Conservation (phyloP, 2,329 filamentous ascomycete species). For the Ilyonectria mors-panacis region DNA sequence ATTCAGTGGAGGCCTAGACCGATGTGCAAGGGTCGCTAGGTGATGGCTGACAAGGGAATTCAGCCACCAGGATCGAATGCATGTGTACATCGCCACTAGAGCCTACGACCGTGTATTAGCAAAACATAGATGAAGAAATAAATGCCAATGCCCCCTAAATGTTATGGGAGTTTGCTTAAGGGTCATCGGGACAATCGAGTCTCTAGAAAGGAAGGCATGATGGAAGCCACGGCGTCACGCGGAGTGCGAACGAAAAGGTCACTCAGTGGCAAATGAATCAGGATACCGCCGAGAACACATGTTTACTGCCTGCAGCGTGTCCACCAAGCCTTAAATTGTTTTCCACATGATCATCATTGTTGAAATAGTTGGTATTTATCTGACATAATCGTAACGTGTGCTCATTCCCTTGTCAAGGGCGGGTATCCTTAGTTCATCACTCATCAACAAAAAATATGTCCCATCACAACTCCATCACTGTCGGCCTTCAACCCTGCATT, state of each 20-base stretch:
- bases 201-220: too few relatives aligned
- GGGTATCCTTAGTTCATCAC: not conserved
- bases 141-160: too few relatives aligned
- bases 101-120: too few relatives aligned
- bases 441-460: not conserved
- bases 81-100: too few relatives aligned
- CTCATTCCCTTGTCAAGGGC: not conserved
- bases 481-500: constrained; percentile 3
- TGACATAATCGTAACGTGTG: not conserved
- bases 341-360: not conserved
- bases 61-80: not conserved
- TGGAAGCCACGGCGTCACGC: too few relatives aligned
- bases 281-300: too few relatives aligned
- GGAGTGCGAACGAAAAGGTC: too few relatives aligned
- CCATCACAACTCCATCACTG: not conserved
- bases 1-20: constrained; percentile 13
- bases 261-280: too few relatives aligned
- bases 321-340: not conserved
- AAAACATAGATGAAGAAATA: too few relatives aligned
- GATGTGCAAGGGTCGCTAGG: not conserved
- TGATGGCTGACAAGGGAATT: constrained; percentile 1
- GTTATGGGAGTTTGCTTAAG: too few relatives aligned
- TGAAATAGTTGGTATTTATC: not conserved
- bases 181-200: too few relatives aligned
- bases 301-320: too few relatives aligned